Percentiles rank a stretch among this genome's conserved stretches.
Evolutionary conservation across 805 yeast species (phyloP).

Genomic region (Metschnikowia bowlesiae): DNA sequence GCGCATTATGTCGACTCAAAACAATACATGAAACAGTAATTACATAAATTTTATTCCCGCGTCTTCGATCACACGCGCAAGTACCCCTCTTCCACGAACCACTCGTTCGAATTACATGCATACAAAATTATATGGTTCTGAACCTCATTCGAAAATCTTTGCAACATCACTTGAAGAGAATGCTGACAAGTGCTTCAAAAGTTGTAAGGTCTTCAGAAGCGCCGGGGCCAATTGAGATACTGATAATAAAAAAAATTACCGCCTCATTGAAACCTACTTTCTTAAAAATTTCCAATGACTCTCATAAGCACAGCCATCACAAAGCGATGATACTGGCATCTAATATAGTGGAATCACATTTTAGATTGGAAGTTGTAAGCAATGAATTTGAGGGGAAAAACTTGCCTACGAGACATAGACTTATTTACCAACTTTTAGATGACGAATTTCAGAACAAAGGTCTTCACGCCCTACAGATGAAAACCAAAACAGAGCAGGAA

Average conservation of each 20-base stretch:
- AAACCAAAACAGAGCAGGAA: slow-evolving; percentile 71
- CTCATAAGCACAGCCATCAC: slow-evolving; percentile 85
- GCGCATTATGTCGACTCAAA: neutral
- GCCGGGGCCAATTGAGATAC: slow-evolving; percentile 47
- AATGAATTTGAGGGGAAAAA: slow-evolving; percentile 59
- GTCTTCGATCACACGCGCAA: neutral
- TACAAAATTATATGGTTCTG: slow-evolving; percentile 6
- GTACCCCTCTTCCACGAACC: neutral
- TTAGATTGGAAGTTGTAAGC: slow-evolving; percentile 69
- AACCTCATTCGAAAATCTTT: neutral
- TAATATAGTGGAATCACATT: slow-evolving; percentile 77
- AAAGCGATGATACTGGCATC: slow-evolving; percentile 71
- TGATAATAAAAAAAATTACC: slow-evolving; percentile 43
- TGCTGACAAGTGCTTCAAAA: slow-evolving; percentile 8
- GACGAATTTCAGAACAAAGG: slow-evolving; percentile 70
- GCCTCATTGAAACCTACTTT: slow-evolving; percentile 40
- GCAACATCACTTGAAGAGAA: slow-evolving; percentile 3
- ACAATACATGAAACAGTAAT: neutral
- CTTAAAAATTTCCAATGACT: slow-evolving; percentile 67
- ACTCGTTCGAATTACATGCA: neutral
- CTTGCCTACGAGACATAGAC: slow-evolving; percentile 73
- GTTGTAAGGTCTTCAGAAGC: slow-evolving; percentile 15
- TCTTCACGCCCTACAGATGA: slow-evolving; percentile 84
- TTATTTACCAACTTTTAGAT: slow-evolving; percentile 61
- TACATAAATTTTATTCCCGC: neutral